Evolutionary conservation across 2,329 filamentous ascomycete genomes (phyloP).

Genomic region (Dactylellina leptospora): DNA sequence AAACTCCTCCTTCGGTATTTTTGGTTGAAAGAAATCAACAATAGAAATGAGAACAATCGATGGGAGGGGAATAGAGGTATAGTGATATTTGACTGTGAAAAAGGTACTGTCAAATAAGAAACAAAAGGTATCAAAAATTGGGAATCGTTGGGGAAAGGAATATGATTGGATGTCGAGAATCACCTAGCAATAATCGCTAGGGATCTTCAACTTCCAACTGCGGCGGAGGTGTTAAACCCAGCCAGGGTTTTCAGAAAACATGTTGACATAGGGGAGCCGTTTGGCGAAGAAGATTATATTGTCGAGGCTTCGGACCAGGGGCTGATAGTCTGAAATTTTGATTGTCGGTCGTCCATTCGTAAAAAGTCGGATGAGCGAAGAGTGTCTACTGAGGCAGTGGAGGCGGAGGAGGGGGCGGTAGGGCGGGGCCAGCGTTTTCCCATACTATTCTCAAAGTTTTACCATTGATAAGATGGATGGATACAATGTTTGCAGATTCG

Average conservation of each 20-base stretch:
- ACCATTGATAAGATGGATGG: constrained; percentile 52
- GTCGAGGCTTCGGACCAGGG: too few relatives aligned
- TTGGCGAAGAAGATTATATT: too few relatives aligned
- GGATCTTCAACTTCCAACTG: too few relatives aligned
- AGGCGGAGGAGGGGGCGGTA: constrained; percentile 46
- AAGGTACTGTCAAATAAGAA: not conserved
- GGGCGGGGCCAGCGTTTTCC: constrained; percentile 51
- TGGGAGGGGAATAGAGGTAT: not conserved
- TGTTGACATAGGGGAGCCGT: too few relatives aligned
- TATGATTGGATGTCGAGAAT: not conserved
- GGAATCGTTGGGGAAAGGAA: not conserved
- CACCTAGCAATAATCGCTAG: too few relatives aligned
- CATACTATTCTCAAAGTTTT: constrained; percentile 53
- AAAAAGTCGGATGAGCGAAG: too few relatives aligned
- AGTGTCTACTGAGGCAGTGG: constrained; percentile 45
- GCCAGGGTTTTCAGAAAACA: too few relatives aligned
- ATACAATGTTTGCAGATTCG: constrained; percentile 53
- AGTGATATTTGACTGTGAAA: not conserved
- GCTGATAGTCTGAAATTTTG: not conserved
- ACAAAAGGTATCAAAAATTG: not conserved
- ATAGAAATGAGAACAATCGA: constrained; percentile 2
- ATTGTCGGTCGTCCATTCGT: too few relatives aligned
- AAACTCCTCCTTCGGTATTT: constrained; percentile 46
- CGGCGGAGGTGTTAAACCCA: too few relatives aligned
- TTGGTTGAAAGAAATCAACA: constrained; percentile 29